A percentile compares a stretch with the other conserved stretches of the same genome.
Conservation (phyloP, 805 yeast species). For the Ascoidea rubescens region DNA sequence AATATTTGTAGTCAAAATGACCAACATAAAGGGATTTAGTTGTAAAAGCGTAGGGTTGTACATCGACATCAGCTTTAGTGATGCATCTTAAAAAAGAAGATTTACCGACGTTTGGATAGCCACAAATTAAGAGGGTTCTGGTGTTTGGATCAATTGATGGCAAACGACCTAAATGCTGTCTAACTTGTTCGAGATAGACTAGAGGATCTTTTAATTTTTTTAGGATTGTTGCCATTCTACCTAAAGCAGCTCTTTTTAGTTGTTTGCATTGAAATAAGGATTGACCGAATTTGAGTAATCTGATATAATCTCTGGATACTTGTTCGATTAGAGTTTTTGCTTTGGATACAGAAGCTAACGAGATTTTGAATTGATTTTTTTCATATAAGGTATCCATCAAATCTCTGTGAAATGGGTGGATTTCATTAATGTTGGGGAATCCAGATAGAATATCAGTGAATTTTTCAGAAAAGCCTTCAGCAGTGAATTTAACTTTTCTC, state of each 20-base stretch:
- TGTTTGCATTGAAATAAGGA: constrained; percentile 97
- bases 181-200: constrained; percentile 88
- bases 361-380: constrained; percentile 94
- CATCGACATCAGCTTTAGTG: constrained; percentile 98
- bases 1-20: constrained; percentile 95
- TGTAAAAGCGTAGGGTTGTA: constrained; percentile 98
- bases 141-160: constrained; percentile 98
- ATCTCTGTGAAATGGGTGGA: constrained; percentile 97
- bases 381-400: constrained; percentile 95
- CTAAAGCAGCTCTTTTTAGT: constrained; percentile 94
- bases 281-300: constrained; percentile 94
- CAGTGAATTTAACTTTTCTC: constrained; percentile 94
- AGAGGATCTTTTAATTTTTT: constrained; percentile 93
- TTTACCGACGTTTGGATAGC: constrained; percentile 98
- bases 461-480: constrained; percentile 92
- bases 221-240: constrained; percentile 98
- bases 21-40: constrained; percentile 96
- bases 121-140: constrained; percentile 92
- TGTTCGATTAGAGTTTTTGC: constrained; percentile 92
- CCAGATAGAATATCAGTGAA: constrained; percentile 73
- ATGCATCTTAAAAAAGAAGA: constrained; percentile 86
- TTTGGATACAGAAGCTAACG: constrained; percentile 85
- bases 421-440: constrained; percentile 93
- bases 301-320: constrained; percentile 87
- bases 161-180: constrained; percentile 97